Evolutionary conservation across 345 rosid species (phyloP), one percentile per base, ranked within the genome.

Genomic region (Syzygium oleosum): DNA sequence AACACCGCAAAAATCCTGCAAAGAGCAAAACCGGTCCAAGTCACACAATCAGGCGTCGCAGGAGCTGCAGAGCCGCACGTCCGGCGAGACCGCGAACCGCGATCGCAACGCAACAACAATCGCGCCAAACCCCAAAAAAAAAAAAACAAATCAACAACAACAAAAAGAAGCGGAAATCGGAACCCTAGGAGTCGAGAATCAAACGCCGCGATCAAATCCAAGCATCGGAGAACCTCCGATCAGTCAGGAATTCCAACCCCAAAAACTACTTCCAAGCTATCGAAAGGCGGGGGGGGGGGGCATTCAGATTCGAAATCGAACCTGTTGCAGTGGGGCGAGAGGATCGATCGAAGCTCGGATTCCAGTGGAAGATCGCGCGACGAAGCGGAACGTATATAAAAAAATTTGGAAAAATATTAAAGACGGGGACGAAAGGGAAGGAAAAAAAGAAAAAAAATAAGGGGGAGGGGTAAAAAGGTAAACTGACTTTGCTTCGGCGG

Each of bases 401-500:
- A 27, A 61, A 61, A 7, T 2, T 3, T 43, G 7, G 46, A 2
- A 68, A 19, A 31, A 17, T 34, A 34, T 34, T 68, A 17, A 41
- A 43, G 46, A 43, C 46, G 46, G 46, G 46, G 46, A 6, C 7
- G 46, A 43, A 43, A 68, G 25, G 80, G 25, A 12, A 34, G 17
- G 19, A 14, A 61, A 16, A 9, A 31, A n/a, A 6, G 8, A 25
- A 12, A 22, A 49, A 84, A 85, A 85, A 7, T n/a, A n/a, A 0
- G 0, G 46, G 46, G 46, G 46, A 43, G 3, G 65, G 17, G 2
- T 4, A 11, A 17, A 65, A 85, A 85, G 23, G 85, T 29, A 59
- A 88, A 56, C 85, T 56, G 87, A 85, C 49, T 88, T 78, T 88
- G 87, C 87, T 85, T 85, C 80, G 89, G 87, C 85, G 89, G 89